Base-by-base conservation (phyloP, 352 stramenopile genomes). In the Lagenidium giganteum region DNA sequence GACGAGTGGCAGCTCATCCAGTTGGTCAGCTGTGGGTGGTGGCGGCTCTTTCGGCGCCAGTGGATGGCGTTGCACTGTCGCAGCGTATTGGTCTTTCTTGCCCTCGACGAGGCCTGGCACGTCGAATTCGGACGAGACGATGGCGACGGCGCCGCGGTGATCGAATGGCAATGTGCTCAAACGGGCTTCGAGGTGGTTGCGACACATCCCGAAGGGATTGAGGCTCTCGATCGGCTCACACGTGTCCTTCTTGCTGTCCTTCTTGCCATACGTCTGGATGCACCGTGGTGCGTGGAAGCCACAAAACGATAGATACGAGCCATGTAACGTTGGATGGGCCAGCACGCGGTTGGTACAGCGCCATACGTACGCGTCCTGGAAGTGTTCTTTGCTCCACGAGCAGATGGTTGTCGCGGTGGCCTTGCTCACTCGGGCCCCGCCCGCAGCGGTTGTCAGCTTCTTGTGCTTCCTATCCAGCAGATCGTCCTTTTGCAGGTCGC, bases 111-210 rank as follows among this genome's bases (percentile, higher is more conserved):
- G 59, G 4, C 61, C 69, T 28, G 66, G 66, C 1, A 71, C 65
- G 28, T 82, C 60, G 21, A 82, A 78, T 18, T 76, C 69, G 8
- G 68, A 68, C 38, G 70, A 59, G 8, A 70, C 56, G 3, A 76
- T 35, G 20, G 61, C 22, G 12, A 66, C 47, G n/a, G 29, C 43
- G 0, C 56, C 57, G 3, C 69, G 63, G 27, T 56, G 45, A 31
- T 81, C 66, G 29, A 57, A 73, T 14, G 27, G 55, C 16, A 73
- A 38, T 13, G 42, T 67, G 42, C 51, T 80, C 33, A 82, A 34
- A 18, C 74, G 56, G 3, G 69, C 63, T 50, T 82, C 69, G 17
- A 78, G 32, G 36, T 82, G 71, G 40, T 84, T 84, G 16, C 67
- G 61, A 18, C 71, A 84, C 51, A 84, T 57, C 0, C 71, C 71